phyloP scores from a whole-genome alignment of 805 yeast genomes.

The Saccharomycopsis schoenii region DNA sequence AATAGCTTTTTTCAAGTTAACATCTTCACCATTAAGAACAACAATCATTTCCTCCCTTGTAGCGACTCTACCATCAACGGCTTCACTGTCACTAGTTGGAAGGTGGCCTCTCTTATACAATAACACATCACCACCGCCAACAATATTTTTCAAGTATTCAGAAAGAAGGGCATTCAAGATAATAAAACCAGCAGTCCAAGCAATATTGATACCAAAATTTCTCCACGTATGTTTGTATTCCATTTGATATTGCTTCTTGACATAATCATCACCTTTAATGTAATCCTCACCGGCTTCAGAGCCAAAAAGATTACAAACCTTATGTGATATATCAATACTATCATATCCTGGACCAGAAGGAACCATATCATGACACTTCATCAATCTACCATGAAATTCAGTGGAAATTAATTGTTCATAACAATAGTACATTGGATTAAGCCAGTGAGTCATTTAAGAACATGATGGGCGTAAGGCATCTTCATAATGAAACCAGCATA shows the following conservation, averaged over 20 bases:
- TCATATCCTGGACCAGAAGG: constrained; percentile 32
- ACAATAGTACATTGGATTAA: constrained; percentile 36
- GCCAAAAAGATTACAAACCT: constrained; percentile 45
- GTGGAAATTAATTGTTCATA: constrained; percentile 38
- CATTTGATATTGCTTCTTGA: constrained; percentile 36
- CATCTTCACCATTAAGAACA: constrained; percentile 25
- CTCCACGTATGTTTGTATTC: constrained; percentile 46
- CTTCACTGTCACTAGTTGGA: constrained; percentile 26
- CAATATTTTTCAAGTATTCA: constrained; percentile 30
- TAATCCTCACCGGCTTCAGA: constrained; percentile 38
- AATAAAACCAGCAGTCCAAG: constrained; percentile 43
- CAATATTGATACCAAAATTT: constrained; percentile 50
- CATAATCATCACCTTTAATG: constrained; percentile 45
- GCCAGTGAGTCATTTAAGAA: constrained; percentile 41
- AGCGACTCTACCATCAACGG: constrained; percentile 29
- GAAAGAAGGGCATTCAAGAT: constrained; percentile 27
- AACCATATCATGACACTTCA: constrained; percentile 29
- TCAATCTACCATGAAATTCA: constrained; percentile 35
- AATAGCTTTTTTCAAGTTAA: constrained; percentile 17
- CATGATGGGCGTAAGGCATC: constrained; percentile 35
- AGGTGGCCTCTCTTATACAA: constrained; percentile 37
- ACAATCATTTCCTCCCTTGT: constrained; percentile 31
- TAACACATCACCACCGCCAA: constrained; percentile 32
- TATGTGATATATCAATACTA: constrained; percentile 21
- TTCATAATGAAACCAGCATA: constrained; percentile 42